Conservation (phyloP, 2,329 filamentous ascomycete genomes). For the Fusarium tuaranense region DNA sequence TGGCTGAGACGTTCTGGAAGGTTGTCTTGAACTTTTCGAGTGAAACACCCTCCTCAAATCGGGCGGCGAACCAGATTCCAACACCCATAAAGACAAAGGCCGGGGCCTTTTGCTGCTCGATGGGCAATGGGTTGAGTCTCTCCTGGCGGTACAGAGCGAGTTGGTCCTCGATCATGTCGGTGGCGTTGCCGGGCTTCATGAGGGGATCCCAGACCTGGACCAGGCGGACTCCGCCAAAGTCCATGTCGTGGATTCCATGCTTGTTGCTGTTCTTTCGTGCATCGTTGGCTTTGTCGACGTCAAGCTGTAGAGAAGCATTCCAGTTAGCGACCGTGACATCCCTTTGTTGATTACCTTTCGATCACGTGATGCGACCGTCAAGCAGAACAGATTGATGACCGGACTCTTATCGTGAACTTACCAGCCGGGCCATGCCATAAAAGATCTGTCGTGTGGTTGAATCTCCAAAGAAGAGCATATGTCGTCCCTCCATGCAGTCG, state of each 20-base stretch:
- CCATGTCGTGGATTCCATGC: conserved; percentile 35
- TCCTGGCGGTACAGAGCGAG: conserved; percentile 38
- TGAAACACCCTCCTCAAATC: conserved; percentile 32
- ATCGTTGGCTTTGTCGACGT: conserved; percentile 32
- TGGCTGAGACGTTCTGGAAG: conserved; percentile 34
- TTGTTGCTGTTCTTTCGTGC: conserved; percentile 24
- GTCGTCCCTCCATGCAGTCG: conserved; percentile 62
- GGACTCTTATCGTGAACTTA: conserved; percentile 26
- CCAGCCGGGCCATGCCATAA: conserved; percentile 58
- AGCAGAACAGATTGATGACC: not conserved
- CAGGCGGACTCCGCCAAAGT: conserved; percentile 32
- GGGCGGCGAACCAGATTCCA: conserved; percentile 44
- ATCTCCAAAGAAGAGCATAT: conserved; percentile 70
- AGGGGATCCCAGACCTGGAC: conserved; percentile 72
- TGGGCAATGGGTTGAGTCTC: conserved; percentile 15
- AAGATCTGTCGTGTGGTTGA: conserved; percentile 69
- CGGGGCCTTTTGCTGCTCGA: conserved; percentile 37
- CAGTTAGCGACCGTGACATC: conserved; percentile 2
- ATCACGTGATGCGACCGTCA: not conserved
- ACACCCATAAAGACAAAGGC: conserved; percentile 39
- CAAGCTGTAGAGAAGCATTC: conserved; percentile 21
- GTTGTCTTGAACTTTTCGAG: conserved; percentile 26
- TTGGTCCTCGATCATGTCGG: conserved; percentile 27
- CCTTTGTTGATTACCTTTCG: not conserved
- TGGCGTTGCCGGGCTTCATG: conserved; percentile 57